These are phyloP conservation scores for Euphrasia arctica DNA, from an alignment of 305 asterid genomes.

Conservation along the genomic window DNA sequence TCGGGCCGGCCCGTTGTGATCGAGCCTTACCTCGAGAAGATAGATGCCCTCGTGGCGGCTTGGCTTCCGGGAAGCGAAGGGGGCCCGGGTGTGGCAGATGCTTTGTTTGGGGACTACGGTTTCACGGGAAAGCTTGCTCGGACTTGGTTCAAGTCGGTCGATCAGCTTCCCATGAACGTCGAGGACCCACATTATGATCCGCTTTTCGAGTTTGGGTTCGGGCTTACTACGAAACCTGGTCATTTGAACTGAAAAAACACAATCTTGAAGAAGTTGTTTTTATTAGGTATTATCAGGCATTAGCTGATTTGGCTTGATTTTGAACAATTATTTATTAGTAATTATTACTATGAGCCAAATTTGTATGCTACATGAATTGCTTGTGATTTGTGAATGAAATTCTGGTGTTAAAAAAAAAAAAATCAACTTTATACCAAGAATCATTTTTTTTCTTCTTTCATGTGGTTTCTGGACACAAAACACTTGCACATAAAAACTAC, in stretches of 20 bases:
- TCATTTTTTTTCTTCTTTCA: not conserved
- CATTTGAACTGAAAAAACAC: slow-evolving; percentile 8
- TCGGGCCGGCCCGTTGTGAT: slow-evolving; percentile 70
- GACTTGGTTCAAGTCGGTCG: slow-evolving; percentile 65
- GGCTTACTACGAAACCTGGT: slow-evolving; percentile 41
- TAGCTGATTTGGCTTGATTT: not conserved
- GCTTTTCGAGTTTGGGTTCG: slow-evolving; percentile 59
- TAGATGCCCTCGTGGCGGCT: slow-evolving; percentile 68
- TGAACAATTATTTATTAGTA: not conserved
- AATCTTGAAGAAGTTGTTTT: not conserved
- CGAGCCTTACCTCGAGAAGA: slow-evolving; percentile 40
- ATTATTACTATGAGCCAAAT: not conserved
- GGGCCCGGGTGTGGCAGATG: slow-evolving; percentile 66
- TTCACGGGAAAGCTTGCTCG: slow-evolving; percentile 65
- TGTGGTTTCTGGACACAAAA: slow-evolving; percentile 11
- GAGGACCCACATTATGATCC: slow-evolving; percentile 74
- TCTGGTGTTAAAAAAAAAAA: too few relatives aligned
- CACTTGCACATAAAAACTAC: slow-evolving; percentile 1
- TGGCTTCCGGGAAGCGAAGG: slow-evolving; percentile 91
- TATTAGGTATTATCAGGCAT: not conserved
- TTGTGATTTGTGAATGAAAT: too few relatives aligned
- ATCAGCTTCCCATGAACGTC: slow-evolving; percentile 72
- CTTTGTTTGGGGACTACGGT: slow-evolving; percentile 56
- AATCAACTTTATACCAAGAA: too few relatives aligned
- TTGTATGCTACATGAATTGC: too few relatives aligned